phyloP scores from a whole-genome alignment of 192 early-diverging fungal genomes.

The Entomortierella beljakovae region DNA sequence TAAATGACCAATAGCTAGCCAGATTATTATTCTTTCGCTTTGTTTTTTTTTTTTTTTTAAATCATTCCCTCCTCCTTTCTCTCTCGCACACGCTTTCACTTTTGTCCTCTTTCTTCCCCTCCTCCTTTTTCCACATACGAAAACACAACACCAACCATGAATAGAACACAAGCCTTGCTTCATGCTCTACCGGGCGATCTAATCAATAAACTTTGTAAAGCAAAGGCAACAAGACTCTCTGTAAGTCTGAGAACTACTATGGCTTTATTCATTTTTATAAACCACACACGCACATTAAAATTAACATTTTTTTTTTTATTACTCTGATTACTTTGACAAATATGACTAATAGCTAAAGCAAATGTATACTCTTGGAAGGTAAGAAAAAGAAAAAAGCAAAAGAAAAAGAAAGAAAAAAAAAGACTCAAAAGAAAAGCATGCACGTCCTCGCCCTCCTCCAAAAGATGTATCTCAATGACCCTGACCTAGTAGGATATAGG shows the following conservation, averaged over 20 bases:
- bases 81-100: neutral
- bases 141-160: conserved; percentile 20
- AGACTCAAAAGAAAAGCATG: too few relatives aligned
- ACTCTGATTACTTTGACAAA: neutral
- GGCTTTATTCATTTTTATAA: neutral
- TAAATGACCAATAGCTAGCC: too few relatives aligned
- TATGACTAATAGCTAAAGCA: conserved; percentile 31
- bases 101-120: neutral
- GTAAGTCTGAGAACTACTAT: conserved; percentile 9
- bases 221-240: conserved; percentile 49
- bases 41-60: neutral
- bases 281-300: neutral
- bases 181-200: conserved; percentile 46
- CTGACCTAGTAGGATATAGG: too few relatives aligned
- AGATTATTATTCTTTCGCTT: neutral
- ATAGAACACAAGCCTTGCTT: conserved; percentile 35
- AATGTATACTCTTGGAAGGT: conserved; percentile 54
- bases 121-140: neutral
- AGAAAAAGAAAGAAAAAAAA: too few relatives aligned
- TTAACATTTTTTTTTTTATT: neutral
- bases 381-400: too few relatives aligned
- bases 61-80: neutral
- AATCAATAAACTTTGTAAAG: conserved; percentile 43
- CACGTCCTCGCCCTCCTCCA: too few relatives aligned
- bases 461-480: too few relatives aligned